Conservation (phyloP, 768 basidiomycete species). For the Boletus rubescentipes region DNA sequence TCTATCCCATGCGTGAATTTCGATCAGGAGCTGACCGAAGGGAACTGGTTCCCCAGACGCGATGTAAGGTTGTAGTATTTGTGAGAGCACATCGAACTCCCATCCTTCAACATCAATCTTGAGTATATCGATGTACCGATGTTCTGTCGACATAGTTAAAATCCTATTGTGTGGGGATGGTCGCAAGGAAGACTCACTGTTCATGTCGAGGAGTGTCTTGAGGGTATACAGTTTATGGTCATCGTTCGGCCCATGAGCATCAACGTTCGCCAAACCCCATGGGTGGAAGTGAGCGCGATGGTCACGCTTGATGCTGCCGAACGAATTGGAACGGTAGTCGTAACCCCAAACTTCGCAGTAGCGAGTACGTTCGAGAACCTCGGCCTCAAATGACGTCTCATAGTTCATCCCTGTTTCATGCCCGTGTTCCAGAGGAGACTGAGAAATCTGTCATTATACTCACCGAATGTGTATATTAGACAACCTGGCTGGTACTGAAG, state of each 20-base stretch:
- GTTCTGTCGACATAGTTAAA: slow-evolving; percentile 23
- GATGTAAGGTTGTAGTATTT: slow-evolving; percentile 39
- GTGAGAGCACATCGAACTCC: slow-evolving; percentile 44
- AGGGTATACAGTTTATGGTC: slow-evolving; percentile 46
- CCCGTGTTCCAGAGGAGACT: neutral
- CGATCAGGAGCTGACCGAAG: slow-evolving; percentile 48
- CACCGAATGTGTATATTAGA: slow-evolving; percentile 63
- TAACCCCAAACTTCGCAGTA: slow-evolving; percentile 62
- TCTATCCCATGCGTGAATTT: slow-evolving; percentile 42
- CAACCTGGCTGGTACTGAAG: slow-evolving; percentile 54
- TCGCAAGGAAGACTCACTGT: slow-evolving; percentile 32
- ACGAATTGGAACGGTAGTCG: slow-evolving; percentile 43
- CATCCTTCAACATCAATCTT: slow-evolving; percentile 51
- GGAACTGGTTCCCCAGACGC: slow-evolving; percentile 39
- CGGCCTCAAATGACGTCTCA: slow-evolving; percentile 65
- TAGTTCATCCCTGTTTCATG: slow-evolving; percentile 45
- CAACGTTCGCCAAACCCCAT: slow-evolving; percentile 39
- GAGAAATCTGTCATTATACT: neutral
- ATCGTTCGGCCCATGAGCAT: slow-evolving; percentile 34
- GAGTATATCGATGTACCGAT: slow-evolving; percentile 40
- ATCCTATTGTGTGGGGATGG: neutral
- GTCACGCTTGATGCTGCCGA: slow-evolving; percentile 33
- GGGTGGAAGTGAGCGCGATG: slow-evolving; percentile 43
- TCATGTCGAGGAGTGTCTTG: slow-evolving; percentile 42
- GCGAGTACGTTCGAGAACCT: slow-evolving; percentile 46